Conservation (phyloP, 176 grass and related monocot genomes). For the Oryza coarctata region DNA sequence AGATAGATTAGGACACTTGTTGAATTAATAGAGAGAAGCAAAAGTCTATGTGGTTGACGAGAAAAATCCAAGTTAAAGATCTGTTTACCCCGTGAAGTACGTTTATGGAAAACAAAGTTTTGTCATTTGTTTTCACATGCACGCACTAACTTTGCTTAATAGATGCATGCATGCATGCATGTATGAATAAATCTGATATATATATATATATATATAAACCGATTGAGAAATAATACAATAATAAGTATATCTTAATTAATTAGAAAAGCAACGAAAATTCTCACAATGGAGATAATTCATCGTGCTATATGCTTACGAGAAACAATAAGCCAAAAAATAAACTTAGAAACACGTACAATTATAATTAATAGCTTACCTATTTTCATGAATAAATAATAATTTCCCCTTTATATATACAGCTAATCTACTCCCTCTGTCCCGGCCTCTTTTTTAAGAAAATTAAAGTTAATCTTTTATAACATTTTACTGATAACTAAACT, state of each 20-base stretch:
- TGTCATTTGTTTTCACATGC: not conserved
- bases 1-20: not conserved
- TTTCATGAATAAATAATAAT: not conserved
- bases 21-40: not conserved
- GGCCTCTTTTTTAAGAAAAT: no score
- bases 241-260: not conserved
- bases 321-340: not conserved
- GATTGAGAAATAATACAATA: not conserved
- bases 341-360: no score
- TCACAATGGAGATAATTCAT: not conserved
- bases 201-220: no score
- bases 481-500: no score
- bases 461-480: no score
- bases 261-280: not conserved
- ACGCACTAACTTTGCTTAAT: not conserved
- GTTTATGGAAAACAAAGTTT: constrained; percentile 13
- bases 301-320: not conserved
- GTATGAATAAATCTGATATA: not conserved
- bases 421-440: no score
- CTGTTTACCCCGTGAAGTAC: not conserved
- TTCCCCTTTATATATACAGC: not conserved
- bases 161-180: not conserved
- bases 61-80: not conserved
- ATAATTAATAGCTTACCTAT: not conserved
- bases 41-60: not conserved